phyloP scores from a whole-genome alignment of 2,329 filamentous ascomycete genomes.

The Gyromitra esculenta region DNA sequence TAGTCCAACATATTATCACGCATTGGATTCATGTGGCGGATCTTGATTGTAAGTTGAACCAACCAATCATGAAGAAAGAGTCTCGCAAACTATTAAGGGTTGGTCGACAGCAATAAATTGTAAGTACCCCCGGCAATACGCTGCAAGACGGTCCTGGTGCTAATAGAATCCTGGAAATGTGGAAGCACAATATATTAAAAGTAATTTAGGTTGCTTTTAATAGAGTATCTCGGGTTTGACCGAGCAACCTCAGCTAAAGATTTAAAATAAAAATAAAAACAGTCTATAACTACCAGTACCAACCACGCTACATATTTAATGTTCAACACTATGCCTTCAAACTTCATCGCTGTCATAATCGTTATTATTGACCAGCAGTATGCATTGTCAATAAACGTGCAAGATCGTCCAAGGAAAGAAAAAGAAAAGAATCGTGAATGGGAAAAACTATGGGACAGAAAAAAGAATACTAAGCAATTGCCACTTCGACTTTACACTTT shows the following conservation, averaged over 20 bases:
- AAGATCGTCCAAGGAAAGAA: slow-evolving; percentile 11
- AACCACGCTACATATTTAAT: slow-evolving; percentile 36
- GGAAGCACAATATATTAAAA: too few species aligned
- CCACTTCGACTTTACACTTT: slow-evolving; percentile 30
- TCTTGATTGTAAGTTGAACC: too few species aligned
- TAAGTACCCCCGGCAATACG: too few species aligned
- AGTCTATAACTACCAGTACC: slow-evolving; percentile 44
- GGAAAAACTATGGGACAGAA: slow-evolving; percentile 26
- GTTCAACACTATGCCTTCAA: slow-evolving; percentile 32
- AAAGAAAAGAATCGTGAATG: slow-evolving; percentile 1
- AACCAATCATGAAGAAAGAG: too few species aligned
- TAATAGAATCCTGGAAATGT: too few species aligned
- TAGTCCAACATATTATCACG: too few species aligned
- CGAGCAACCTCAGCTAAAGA: neutral
- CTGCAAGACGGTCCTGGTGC: too few species aligned
- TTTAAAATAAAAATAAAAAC: slow-evolving; percentile 38
- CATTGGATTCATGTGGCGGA: too few species aligned
- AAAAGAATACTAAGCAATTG: slow-evolving; percentile 20
- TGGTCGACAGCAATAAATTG: too few species aligned
- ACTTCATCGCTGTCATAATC: slow-evolving; percentile 33
- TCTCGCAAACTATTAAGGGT: too few species aligned
- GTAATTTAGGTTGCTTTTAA: too few species aligned
- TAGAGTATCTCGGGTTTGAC: too few species aligned
- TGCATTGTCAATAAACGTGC: slow-evolving; percentile 34
- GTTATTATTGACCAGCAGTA: slow-evolving; percentile 39